Conservation (phyloP, 2,329 filamentous ascomycete genomes). For the Microcyclosporella mali region DNA sequence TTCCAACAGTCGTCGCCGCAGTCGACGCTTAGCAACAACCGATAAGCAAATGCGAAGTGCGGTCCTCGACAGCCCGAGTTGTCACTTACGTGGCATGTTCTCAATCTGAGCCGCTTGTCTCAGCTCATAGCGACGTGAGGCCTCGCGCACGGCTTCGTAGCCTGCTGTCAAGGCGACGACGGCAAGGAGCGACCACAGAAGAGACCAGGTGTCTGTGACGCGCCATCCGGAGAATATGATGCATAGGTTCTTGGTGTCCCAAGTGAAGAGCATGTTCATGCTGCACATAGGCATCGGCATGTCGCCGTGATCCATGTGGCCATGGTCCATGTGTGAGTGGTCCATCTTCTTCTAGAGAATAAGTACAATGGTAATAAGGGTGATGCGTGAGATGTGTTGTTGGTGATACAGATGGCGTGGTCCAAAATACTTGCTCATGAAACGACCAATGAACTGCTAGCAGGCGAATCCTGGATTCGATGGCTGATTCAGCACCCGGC, state of each 20-base stretch:
- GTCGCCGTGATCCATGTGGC: conserved; percentile 16
- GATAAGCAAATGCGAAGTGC: conserved; percentile 4
- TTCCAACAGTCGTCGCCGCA: neutral
- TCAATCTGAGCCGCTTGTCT: conserved; percentile 46
- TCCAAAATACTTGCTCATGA: too few species aligned
- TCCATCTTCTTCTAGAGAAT: conserved; percentile 17
- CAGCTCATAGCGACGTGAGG: conserved; percentile 69
- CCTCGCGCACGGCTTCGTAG: conserved; percentile 81
- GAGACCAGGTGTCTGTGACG: conserved; percentile 64
- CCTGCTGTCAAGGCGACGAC: conserved; percentile 81
- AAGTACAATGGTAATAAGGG: too few species aligned
- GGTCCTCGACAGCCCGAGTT: neutral
- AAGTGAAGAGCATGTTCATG: conserved; percentile 95
- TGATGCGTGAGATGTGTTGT: too few species aligned
- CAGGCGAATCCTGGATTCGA: too few species aligned
- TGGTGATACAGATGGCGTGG: too few species aligned
- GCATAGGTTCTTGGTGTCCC: conserved; percentile 88
- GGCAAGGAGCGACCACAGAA: conserved; percentile 74
- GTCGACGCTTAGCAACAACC: conserved; percentile 5
- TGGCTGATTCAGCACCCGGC: too few species aligned
- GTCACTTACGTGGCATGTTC: conserved; percentile 32
- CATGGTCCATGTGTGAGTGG: conserved; percentile 19
- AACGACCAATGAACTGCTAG: too few species aligned
- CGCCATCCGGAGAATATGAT: conserved; percentile 94
- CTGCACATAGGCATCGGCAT: conserved; percentile 62